Evolutionary conservation across 2,329 filamentous ascomycete species (phyloP).

Genomic region (Diaporthe nobilis): DNA sequence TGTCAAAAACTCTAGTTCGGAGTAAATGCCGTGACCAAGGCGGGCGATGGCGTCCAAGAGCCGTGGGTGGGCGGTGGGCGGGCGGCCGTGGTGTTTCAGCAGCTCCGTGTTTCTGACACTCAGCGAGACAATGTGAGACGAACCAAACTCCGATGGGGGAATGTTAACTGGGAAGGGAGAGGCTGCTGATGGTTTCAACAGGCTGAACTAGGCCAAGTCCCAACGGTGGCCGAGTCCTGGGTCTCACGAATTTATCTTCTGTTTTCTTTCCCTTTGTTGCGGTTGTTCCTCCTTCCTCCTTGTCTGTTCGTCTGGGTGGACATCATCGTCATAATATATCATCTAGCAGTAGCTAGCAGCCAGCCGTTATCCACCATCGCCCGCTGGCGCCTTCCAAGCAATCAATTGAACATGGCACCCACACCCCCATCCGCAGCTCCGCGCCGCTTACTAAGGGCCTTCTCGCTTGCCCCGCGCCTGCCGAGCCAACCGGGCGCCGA

Average conservation of each 20-base stretch:
- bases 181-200: slow-evolving; percentile 22
- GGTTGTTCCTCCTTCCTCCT: not conserved
- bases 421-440: slow-evolving; percentile 13
- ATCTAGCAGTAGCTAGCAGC: not conserved
- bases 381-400: not conserved
- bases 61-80: not conserved
- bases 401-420: not conserved
- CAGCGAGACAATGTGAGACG: slow-evolving; percentile 28
- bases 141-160: slow-evolving; percentile 16
- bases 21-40: slow-evolving; percentile 32
- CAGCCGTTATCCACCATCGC: not conserved
- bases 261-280: not conserved
- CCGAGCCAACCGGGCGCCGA: slow-evolving; percentile 25
- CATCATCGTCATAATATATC: not conserved
- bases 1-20: slow-evolving; percentile 24
- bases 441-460: slow-evolving; percentile 33
- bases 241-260: not conserved
- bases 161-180: not conserved
- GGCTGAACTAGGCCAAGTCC: slow-evolving; percentile 5
- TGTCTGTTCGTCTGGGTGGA: not conserved
- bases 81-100: slow-evolving; percentile 20
- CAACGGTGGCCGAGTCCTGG: not conserved
- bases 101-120: slow-evolving; percentile 24
- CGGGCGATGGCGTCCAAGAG: slow-evolving; percentile 19
- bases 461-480: slow-evolving; percentile 20